Base-by-base conservation (phyloP, 331 rosid genomes). In the Telfairia occidentalis region DNA sequence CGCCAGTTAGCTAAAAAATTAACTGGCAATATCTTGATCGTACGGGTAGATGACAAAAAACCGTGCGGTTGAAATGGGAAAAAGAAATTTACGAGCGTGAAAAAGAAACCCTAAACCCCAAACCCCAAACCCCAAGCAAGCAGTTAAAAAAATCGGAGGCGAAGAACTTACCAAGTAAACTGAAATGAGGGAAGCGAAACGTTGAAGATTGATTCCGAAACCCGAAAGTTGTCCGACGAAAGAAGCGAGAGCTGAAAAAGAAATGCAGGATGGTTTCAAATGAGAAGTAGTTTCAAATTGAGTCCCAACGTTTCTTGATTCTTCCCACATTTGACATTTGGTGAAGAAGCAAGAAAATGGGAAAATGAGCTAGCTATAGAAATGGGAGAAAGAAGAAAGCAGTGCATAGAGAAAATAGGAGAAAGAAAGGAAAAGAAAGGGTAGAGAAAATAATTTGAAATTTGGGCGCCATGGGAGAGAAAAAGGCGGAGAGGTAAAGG, bases 311-410 rank as follows among this genome's bases (percentile, higher is more conserved):
- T n/a, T 65, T 21, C 18, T 4, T n/a, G 30, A n/a, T 9, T 37
- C 50, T 40, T 19, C 69, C 69, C 43, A 15, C 69, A 60, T 60
- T 60, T 30, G 69, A 15, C 69, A 60, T 60, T 60, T 30, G 69
- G 72, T 42, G 10, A 32, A 30, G 50, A 37, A 64, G 45, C 28
- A 61, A 61, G 30, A 42, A 12, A 67, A 12, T 67, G 53, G 52
- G 26, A 3, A n/a, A 63, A 63, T 35, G 71, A 5, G 16, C 13
- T 4, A 18, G 4, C 13, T 4, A 18, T 4, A 60, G 67, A 28
- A 16, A 30, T 5, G 67, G 67, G 9, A 61, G 69, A 61, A 34
- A 61, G 69, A 61, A 34, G 67, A 30, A 15, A 6, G 12, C 42
- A 59, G 67, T 15, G 40, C 21, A 34, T 5, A 60, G 23, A 32